Base-by-base conservation (phyloP, 441 rosid species). In the Bruguiera hainesii region DNA sequence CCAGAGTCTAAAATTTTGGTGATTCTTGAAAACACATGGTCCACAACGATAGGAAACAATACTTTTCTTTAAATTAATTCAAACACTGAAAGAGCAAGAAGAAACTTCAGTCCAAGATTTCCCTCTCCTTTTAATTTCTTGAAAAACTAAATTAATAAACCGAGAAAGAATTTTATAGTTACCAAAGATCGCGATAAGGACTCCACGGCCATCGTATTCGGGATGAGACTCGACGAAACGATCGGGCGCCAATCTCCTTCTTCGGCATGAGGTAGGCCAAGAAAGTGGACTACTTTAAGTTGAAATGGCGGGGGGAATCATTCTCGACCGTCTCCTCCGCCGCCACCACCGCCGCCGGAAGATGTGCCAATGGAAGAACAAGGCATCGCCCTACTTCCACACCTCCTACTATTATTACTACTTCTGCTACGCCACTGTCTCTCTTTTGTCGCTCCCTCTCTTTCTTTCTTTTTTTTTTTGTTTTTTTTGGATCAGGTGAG, bases 231-330 rank as follows among this genome's bases (percentile, higher is more conserved):
- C 90, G n/a, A 91, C 67, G 91, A 95, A 95, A 73, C 93, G 86
- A 86, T 94, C 97, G 55, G 26, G 89, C 97, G 37, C 78, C 82
- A 62, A 84, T 91, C 77, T 91, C 97, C 86, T 80, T 84, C 90
- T 89, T 91, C 72, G 94, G 97, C 97, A 89, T 89, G 65, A 95
- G 93, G 50, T 98, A 95, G 46, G 98, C 98, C 52, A 90, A 78
- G 79, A 92, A 95, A 48, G 96, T 89, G 10, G 91, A 89, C 73
- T 90, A 87, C 83, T 79, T 95, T 42, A 89, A 83, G 63, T 87
- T 90, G 75, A 87, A 90, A 67, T 76, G 81, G 68, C 86, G 83
- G 35, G 85, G 67, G 67, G 85, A 79, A 66, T 87, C 90, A 72
- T 80, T 83, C 35, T 71, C 26, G 26, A 26, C 0, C 87, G 4